A percentile compares a stretch with the other conserved stretches of the same genome.
These are phyloP conservation scores for Globisporangium viniferum DNA, from an alignment of 352 stramenopile genomes.

Conservation along the genomic window DNA sequence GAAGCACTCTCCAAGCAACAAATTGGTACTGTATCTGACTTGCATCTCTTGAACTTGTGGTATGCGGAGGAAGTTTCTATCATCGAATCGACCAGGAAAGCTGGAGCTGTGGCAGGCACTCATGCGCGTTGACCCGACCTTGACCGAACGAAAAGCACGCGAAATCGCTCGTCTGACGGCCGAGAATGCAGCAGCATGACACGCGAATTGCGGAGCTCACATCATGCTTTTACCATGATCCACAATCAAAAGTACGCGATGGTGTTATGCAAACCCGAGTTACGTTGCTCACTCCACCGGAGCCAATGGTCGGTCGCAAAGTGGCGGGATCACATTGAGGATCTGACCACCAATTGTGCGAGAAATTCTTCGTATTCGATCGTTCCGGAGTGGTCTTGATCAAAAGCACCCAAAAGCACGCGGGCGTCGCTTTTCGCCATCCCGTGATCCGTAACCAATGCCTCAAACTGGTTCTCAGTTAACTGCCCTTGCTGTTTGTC, in stretches of 20 bases:
- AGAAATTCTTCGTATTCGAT: slow-evolving; percentile 66
- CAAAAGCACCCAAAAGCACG: slow-evolving; percentile 32
- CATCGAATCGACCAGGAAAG: slow-evolving; percentile 37
- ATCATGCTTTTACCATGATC: no score
- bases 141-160: slow-evolving; percentile 47
- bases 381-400: slow-evolving; percentile 43
- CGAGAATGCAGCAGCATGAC: slow-evolving; percentile 6
- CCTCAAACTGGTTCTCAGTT: slow-evolving; percentile 41
- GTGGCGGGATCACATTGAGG: slow-evolving; percentile 1
- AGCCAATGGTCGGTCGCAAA: background rate
- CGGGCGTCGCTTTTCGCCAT: slow-evolving; percentile 30
- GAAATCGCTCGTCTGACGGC: slow-evolving; percentile 34
- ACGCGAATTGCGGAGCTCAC: background rate
- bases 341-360: slow-evolving; percentile 33
- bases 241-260: no score
- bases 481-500: slow-evolving; percentile 32
- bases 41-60: background rate
- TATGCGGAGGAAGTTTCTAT: slow-evolving; percentile 36
- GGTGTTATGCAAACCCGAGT: background rate
- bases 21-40: background rate
- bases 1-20: background rate
- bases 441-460: slow-evolving; percentile 31
- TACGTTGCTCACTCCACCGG: background rate
- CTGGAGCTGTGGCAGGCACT: slow-evolving; percentile 68
- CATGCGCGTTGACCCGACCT: slow-evolving; percentile 58